Evolutionary conservation across 306 rosid genomes (phyloP).

Genomic region (Lathyrus sativus): DNA sequence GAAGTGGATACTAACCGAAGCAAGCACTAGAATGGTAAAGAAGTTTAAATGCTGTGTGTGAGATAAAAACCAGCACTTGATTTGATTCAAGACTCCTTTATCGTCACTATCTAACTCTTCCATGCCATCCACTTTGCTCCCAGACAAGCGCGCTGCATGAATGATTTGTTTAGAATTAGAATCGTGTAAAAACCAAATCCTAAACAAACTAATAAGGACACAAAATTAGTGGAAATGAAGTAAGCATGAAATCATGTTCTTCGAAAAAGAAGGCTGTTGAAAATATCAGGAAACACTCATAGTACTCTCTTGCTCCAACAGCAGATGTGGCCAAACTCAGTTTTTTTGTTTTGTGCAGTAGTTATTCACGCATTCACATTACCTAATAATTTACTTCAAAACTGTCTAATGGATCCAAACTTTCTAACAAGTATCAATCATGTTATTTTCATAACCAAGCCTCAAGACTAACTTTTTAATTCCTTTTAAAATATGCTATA

Average conservation of each 20-base stretch:
- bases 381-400: conserved; percentile 4
- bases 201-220: conserved; percentile 11
- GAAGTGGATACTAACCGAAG: conserved; percentile 82
- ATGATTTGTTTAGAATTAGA: conserved; percentile 30
- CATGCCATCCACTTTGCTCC: conserved; percentile 62
- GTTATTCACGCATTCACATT: neutral
- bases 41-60: conserved; percentile 87
- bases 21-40: conserved; percentile 78
- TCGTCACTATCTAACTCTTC: conserved; percentile 72
- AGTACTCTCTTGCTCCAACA: neutral
- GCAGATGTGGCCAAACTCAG: neutral
- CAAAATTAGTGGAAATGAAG: neutral
- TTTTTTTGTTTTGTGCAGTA: neutral
- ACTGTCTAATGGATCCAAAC: conserved; percentile 7
- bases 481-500: neutral
- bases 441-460: conserved; percentile 12
- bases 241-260: neutral
- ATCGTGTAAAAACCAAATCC: conserved; percentile 33
- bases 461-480: conserved; percentile 13
- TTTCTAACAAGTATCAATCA: conserved; percentile 19
- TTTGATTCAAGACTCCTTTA: conserved; percentile 60
- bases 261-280: neutral
- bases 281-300: neutral
- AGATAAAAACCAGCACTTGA: conserved; percentile 76
- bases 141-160: conserved; percentile 74